Conservation (phyloP, 1,284 basidiomycete genomes). For the Garcileccinum viscosum region DNA sequence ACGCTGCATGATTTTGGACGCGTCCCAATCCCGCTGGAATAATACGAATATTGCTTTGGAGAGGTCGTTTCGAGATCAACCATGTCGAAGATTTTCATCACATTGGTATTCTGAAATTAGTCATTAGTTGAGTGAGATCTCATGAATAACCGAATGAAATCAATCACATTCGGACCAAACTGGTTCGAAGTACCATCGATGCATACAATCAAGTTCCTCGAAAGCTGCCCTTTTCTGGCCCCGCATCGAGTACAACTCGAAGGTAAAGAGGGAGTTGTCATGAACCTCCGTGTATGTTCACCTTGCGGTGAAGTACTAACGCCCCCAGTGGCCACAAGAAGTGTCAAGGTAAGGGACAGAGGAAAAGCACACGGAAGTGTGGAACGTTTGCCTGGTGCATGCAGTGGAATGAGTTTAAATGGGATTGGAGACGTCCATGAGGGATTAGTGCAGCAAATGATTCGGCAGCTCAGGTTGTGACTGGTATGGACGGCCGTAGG, state of each 20-base stretch:
- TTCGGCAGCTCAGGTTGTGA: not conserved
- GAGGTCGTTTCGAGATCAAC: slow-evolving; percentile 27
- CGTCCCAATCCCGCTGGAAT: slow-evolving; percentile 48
- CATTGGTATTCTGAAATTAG: slow-evolving; percentile 41
- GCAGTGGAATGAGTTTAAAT: slow-evolving; percentile 13
- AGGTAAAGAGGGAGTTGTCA: not conserved
- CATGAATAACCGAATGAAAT: not conserved
- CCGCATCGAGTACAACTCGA: slow-evolving; percentile 22
- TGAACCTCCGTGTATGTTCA: not conserved
- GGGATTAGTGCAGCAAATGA: not conserved
- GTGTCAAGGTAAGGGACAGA: slow-evolving; percentile 3
- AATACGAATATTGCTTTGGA: slow-evolving; percentile 39
- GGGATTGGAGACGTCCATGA: not conserved
- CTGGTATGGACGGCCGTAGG: not conserved
- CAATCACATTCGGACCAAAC: slow-evolving; percentile 33
- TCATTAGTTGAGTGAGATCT: slow-evolving; percentile 12
- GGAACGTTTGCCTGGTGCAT: not conserved
- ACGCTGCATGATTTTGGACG: slow-evolving; percentile 30
- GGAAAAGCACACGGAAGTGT: not conserved
- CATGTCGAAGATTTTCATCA: slow-evolving; percentile 41
- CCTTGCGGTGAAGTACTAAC: not conserved
- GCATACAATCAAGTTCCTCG: slow-evolving; percentile 36
- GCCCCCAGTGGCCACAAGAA: no score
- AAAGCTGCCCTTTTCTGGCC: not conserved
- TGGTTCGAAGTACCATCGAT: slow-evolving; percentile 38